phyloP scores from a whole-genome alignment of 306 rosid species.

The barrel medic (Medicago truncatula) region DNA sequence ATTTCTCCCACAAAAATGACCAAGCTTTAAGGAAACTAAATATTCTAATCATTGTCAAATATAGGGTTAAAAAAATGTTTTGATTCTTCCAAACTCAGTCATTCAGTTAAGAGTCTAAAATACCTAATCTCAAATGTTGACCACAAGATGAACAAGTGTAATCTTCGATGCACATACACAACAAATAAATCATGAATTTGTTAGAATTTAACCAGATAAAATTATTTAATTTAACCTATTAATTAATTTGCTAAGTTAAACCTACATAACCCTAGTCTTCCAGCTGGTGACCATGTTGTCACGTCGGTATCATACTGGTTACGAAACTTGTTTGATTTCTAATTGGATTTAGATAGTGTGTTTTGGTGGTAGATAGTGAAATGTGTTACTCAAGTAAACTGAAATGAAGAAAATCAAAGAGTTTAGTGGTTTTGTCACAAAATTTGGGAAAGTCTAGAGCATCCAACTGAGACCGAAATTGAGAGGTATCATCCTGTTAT shows the following conservation, averaged over 20 bases:
- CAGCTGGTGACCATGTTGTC: constrained; percentile 96
- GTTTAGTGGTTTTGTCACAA: too few species aligned
- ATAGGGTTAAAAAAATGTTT: background rate
- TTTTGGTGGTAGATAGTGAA: too few species aligned
- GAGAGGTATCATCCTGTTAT: too few species aligned
- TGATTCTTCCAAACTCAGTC: too few species aligned
- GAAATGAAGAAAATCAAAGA: too few species aligned
- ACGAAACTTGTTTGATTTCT: constrained; percentile 58
- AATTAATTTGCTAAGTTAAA: background rate
- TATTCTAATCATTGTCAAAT: background rate
- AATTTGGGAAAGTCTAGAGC: too few species aligned
- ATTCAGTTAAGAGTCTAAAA: background rate
- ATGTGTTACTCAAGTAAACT: too few species aligned
- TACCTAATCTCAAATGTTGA: background rate
- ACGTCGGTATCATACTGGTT: constrained; percentile 93
- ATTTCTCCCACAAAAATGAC: constrained; percentile 3
- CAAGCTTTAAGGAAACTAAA: background rate
- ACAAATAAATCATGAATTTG: background rate
- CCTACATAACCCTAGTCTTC: constrained; percentile 52
- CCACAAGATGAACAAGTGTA: background rate
- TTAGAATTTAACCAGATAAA: background rate
- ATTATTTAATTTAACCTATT: background rate
- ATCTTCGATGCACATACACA: background rate
- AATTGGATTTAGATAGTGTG: too few species aligned
- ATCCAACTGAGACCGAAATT: too few species aligned